Evolutionary conservation across 1,284 basidiomycete genomes (phyloP), one percentile per base, ranked within the genome.

Genomic region (Apiotrichum veenhuisii): DNA sequence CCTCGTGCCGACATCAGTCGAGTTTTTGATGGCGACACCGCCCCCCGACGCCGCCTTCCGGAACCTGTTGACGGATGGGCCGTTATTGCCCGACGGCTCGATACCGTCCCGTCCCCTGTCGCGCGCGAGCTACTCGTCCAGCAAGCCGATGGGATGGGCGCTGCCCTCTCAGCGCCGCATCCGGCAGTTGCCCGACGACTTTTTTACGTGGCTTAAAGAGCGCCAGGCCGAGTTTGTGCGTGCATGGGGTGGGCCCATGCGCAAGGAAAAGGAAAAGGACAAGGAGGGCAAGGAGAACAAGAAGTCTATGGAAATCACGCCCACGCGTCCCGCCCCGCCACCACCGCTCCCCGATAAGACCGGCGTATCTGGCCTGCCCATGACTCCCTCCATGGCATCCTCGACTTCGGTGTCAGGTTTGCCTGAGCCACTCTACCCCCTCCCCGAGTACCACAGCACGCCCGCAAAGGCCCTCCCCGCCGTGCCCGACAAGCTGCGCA

Each of bases 1-100:
- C 50, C 80, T 86, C 18, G 83, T 96, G 46, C 93, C 93, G 4
- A 84, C 85, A 4, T 85, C 90, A 65, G 86, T 87, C 30, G 83
- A 83, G 26, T 82, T 88, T 69, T 81, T 97, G 15, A 83, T 87
- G 20, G 91, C 90, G n/a, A 69, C 71, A 3, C 71, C 74, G 0
- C 68, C 69, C 0, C 55, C 53, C 4, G 71, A 71, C 26, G 69
- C 71, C 10, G 71, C 74, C 5, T 76, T 65, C 55, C 46, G 52
- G 20, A 71, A 68, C 46, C 52, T 73, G 8, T 34, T 56, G 27
- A 65, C 58, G n/a, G 58, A 58, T 22, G 59, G 55, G 43, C 64
- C 70, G 2, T 68, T 65, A 47, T 46, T 68, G 18, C 52, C 64
- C 3, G 68, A 70, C 45, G 66, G 64, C 7, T 45, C 52, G 1